phyloP scores from a whole-genome alignment of 192 early-diverging fungal species.

The Coemansia furcata region DNA sequence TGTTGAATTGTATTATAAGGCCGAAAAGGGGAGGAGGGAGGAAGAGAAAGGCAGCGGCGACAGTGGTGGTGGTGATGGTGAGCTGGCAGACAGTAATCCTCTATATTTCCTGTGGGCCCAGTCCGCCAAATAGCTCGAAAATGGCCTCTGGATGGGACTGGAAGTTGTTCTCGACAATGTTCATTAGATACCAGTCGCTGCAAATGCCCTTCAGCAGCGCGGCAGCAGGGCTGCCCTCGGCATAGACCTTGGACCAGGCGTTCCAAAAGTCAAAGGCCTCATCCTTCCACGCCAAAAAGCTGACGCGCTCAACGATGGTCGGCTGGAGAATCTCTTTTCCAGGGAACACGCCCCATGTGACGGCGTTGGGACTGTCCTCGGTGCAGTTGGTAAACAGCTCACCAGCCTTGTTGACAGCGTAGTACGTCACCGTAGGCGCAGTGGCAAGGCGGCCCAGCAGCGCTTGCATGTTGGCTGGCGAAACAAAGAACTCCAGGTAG shows the following conservation, averaged over 20 bases:
- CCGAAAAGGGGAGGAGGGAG: not conserved
- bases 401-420: conserved; percentile 86
- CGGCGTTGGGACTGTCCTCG: conserved; percentile 86
- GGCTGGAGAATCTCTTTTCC: conserved; percentile 96
- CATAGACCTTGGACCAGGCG: conserved; percentile 79
- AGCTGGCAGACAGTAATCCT: not conserved
- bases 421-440: conserved; percentile 75
- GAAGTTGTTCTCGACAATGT: conserved; percentile 94
- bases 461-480: conserved; percentile 63
- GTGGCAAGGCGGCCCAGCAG: conserved; percentile 59
- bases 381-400: conserved; percentile 88
- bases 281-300: conserved; percentile 96
- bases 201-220: conserved; percentile 63
- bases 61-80: not conserved
- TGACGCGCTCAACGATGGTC: conserved; percentile 85
- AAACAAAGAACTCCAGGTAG: conserved; percentile 94
- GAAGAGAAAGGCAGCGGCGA: not conserved
- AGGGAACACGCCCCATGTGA: conserved; percentile 98
- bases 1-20: too few species aligned
- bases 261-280: conserved; percentile 94
- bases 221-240: conserved; percentile 51
- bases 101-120: conserved; percentile 10
- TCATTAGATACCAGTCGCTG: conserved; percentile 84
- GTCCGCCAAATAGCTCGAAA: conserved; percentile 43
- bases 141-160: conserved; percentile 44